Evolutionary conservation across 768 basidiomycete species (phyloP).

Genomic region (Butyriboletus loyo): DNA sequence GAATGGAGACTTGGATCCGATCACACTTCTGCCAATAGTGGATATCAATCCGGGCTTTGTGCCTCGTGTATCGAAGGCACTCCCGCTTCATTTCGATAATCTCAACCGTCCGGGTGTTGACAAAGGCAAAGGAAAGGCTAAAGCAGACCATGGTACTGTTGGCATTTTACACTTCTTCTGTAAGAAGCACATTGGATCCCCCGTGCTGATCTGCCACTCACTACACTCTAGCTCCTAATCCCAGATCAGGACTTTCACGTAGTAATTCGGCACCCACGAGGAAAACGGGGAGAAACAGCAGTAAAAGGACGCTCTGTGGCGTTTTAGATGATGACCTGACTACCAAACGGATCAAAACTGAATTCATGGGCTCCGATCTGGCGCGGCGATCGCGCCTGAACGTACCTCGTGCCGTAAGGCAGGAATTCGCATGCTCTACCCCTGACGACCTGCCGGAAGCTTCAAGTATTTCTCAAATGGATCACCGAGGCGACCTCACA

Average conservation of each 20-base stretch:
- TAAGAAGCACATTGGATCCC: slow-evolving; percentile 33
- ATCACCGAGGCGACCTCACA: slow-evolving; percentile 46
- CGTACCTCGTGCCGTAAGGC: slow-evolving; percentile 14
- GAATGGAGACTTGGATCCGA: slow-evolving; percentile 66
- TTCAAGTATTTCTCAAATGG: slow-evolving; percentile 27
- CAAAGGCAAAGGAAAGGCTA: slow-evolving; percentile 50
- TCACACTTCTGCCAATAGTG: slow-evolving; percentile 61
- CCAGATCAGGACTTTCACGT: slow-evolving; percentile 24
- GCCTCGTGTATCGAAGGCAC: slow-evolving; percentile 50
- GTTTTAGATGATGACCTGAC: slow-evolving; percentile 65
- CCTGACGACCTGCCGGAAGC: slow-evolving; percentile 22
- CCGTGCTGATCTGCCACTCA: slow-evolving; percentile 39
- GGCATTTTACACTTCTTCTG: slow-evolving; percentile 65
- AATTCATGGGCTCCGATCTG: slow-evolving; percentile 16
- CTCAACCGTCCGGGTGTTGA: slow-evolving; percentile 24
- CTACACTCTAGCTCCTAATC: slow-evolving; percentile 28
- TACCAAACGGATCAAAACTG: slow-evolving; percentile 46
- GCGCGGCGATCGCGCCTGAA: slow-evolving; percentile 28
- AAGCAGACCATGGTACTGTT: slow-evolving; percentile 18
- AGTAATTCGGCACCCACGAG: slow-evolving; percentile 29
- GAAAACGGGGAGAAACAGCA: slow-evolving; percentile 57
- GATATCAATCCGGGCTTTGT: slow-evolving; percentile 73
- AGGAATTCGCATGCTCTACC: slow-evolving; percentile 1
- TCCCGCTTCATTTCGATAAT: slow-evolving; percentile 32
- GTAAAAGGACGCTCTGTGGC: slow-evolving; percentile 71